Base-by-base conservation (phyloP, 75 land plant genomes). In the Azolla pinnata region DNA sequence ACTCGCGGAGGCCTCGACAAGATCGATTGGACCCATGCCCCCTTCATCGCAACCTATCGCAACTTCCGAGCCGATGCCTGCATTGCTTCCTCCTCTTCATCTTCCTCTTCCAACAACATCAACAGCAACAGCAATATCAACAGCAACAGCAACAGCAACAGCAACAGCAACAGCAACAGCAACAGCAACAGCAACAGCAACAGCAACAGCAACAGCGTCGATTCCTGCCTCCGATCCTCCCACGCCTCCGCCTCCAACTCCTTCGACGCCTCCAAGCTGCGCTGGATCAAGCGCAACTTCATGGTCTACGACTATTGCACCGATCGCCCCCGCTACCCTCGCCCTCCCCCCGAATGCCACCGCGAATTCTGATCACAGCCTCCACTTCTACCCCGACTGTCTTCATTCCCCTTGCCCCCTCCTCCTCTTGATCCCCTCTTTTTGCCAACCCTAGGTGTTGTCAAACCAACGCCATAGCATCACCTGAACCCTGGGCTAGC, bases 1-100 rank as follows among this genome's bases (percentile, higher is more conserved):
- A 67, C 69, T n/a, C 52, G 33, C 24, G 65, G 65, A 18, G 70
- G 70, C 19, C 38, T 30, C 8, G 65, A 33, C 0, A 68, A 68
- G 54, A 26, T 55, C 44, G 31, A 68, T 40, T 68, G 65, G 70
- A 10, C 48, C 8, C 44, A 68, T 23, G 70, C 66, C 1, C 70
- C 70, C 28, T 68, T 68, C 44, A 20, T 68, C n/a, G 70, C 65
- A 18, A 12, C 66, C 24, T 33, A 58, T 18, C 45, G 40, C 33
- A 46, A 60, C 44, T 48, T 68, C 29, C 46, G 20, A 23, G 46
- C 48, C 25, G 24, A 19, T 1, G 59, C 40, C 40, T 35, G 40
- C 40, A 12, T 35, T 12, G 40, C n/a, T n/a, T n/a, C 40, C 40
- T 35, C 40, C 40, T 12, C 40, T 5, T 35, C 40, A 5, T 35